Base-by-base conservation (phyloP, 192 early-diverging fungal genomes). In the Irineochytrium annulatum region DNA sequence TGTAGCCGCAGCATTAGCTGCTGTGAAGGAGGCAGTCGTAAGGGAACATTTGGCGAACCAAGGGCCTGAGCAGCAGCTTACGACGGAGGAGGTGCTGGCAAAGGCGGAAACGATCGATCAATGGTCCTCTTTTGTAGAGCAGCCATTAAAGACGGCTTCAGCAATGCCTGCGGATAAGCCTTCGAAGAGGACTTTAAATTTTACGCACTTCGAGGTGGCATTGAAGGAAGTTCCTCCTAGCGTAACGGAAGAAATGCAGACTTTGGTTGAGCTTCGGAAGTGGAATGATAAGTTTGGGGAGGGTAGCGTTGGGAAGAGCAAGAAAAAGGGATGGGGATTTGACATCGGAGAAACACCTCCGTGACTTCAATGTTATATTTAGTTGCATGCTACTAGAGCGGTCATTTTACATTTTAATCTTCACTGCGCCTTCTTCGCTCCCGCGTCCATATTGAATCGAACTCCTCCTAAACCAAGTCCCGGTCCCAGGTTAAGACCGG, bases 261-360 rank as follows among this genome's bases (percentile, higher is more conserved):
- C 90, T 55, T 71, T 97, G 51, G 73, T 87, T 19, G 91, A 93
- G 76, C 75, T 97, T 57, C 70, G 89, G 44, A 94, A 97, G 70
- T 97, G 92, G 92, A 89, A 93, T 74, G 81, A 77, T 43, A 57
- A 79, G 62, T 97, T 89, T 68, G 94, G 94, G 27, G 92, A 94
- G 69, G 88, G 83, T n/a, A n/a, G n/a, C n/a, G n/a, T n/a, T n/a
- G n/a, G n/a, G n/a, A n/a, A n/a, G n/a, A n/a, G n/a, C n/a, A n/a
- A n/a, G n/a, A n/a, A n/a, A n/a, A n/a, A n/a, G n/a, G n/a, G n/a
- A n/a, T n/a, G n/a, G n/a, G n/a, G n/a, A n/a, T n/a, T n/a, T n/a
- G n/a, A n/a, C n/a, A n/a, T n/a, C n/a, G n/a, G n/a, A n/a, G n/a
- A n/a, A n/a, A n/a, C n/a, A n/a, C n/a, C n/a, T n/a, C n/a, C n/a